Evolutionary conservation across 2,329 filamentous ascomycete species (phyloP), one percentile per base, ranked within the genome.

Genomic region (Cercospora sp.): DNA sequence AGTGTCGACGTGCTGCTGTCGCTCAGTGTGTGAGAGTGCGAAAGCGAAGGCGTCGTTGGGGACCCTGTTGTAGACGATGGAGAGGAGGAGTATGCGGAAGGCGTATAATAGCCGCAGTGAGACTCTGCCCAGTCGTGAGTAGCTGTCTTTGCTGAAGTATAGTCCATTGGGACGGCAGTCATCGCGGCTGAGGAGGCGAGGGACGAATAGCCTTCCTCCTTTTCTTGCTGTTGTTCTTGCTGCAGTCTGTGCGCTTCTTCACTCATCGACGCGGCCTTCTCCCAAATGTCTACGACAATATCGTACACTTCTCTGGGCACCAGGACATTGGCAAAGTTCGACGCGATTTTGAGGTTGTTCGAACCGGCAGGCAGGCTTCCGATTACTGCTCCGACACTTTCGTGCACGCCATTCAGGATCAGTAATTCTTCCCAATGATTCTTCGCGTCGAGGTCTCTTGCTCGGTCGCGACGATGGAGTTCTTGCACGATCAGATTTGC

Each of bases 341-440:
- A 53, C 2, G 34, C 8, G 0, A 65, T 37, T 6, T 65, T 65
- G 9, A 51, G 1, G 5, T 65, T 65, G 0, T 65, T 65, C 16
- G n/a, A n/a, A n/a, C 62, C 62, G 3, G 53, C 53, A n/a, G 62
- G 62, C 6, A 65, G 53, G 6, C 51, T 65, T 18, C 30, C 62
- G 1, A 65, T 45, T 0, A 58, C 53, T 13, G 62, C 62, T 30
- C 37, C 40, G 2, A 28, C 26, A n/a, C 51, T 58, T 8, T 58
- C 51, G 13, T 65, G 30, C 6, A 45, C 51, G 10, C 62, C 62
- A 16, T 65, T 65, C 18, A 57, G 26, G 13, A 65, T 26, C 12
- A 65, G 18, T 7, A 65, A 16, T 59, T 65, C 62, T 43, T 65
- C 62, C 9, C 13, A 37, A 13, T 65, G 62, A n/a, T 65, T 65